These are phyloP conservation scores for Alloascoidea africana DNA, from an alignment of 805 yeast genomes.

Conservation along the genomic window DNA sequence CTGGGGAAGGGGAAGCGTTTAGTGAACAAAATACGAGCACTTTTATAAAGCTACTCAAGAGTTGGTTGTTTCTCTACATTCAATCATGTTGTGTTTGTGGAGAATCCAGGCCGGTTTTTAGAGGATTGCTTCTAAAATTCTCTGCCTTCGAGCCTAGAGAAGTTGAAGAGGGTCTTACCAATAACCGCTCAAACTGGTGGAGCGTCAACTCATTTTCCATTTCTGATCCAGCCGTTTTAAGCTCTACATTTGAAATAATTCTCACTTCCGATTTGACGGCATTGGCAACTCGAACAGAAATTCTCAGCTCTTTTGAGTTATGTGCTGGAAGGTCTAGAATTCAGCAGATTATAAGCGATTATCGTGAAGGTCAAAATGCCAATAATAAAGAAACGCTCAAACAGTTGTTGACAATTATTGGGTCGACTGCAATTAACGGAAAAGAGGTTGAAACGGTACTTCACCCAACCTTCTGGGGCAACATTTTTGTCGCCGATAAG, in stretches of 20 bases:
- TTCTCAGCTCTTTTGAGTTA: not conserved
- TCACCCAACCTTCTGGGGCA: no score
- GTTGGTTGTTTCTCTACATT: constrained; percentile 38
- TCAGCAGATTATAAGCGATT: not conserved
- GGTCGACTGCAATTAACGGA: not conserved
- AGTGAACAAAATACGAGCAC: no score
- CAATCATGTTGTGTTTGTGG: constrained; percentile 39
- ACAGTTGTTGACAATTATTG: not conserved
- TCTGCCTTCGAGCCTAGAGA: no score
- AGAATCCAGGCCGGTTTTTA: constrained; percentile 26
- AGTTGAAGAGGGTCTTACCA: no score
- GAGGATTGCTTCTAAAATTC: constrained; percentile 4
- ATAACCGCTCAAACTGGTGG: no score
- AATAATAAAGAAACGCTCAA: not conserved
- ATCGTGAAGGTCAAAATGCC: no score
- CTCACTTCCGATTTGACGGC: not conserved
- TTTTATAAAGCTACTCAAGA: no score
- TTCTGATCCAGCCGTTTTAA: not conserved
- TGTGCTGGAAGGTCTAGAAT: not conserved
- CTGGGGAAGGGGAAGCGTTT: no score
- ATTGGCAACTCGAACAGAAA: not conserved
- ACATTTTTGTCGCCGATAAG: no score
- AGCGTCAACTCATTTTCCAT: not conserved
- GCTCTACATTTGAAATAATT: not conserved
- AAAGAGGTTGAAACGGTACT: no score